These are phyloP conservation scores for Penicillium alfredii DNA, from an alignment of 495 filamentous ascomycete species.

Conservation along the genomic window DNA sequence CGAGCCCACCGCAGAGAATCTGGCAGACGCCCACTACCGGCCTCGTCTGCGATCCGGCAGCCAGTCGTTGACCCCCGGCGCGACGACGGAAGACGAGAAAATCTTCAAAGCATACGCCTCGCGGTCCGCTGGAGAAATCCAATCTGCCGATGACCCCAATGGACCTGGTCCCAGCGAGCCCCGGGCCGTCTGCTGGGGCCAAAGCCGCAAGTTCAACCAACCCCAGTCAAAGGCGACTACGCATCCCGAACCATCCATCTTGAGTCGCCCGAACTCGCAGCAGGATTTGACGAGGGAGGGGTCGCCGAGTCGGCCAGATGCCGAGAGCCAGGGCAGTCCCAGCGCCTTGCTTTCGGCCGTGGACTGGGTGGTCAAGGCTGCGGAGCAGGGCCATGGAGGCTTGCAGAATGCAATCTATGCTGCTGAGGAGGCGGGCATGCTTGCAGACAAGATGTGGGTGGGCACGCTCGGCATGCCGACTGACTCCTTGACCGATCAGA, in stretches of 20 bases:
- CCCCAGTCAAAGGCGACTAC: conserved; percentile 63
- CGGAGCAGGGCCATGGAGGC: conserved; percentile 82
- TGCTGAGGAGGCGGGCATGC: conserved; percentile 51
- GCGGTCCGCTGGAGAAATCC: conserved; percentile 23
- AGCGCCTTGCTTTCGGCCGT: conserved; percentile 52
- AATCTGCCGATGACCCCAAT: conserved; percentile 23
- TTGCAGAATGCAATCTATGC: conserved; percentile 77
- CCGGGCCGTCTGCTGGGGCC: conserved; percentile 60
- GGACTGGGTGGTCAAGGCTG: conserved; percentile 70
- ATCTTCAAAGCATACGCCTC: conserved; percentile 51
- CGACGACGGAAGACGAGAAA: conserved; percentile 50
- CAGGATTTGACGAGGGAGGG: conserved; percentile 12
- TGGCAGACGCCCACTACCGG: conserved; percentile 17
- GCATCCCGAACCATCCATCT: conserved; percentile 59
- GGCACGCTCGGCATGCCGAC: conserved; percentile 87
- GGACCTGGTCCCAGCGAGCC: conserved; percentile 52
- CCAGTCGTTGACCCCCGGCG: conserved; percentile 52
- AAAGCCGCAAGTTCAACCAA: conserved; percentile 56
- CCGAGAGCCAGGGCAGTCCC: conserved; percentile 32
- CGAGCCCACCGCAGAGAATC: conserved; percentile 27
- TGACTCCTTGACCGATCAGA: conserved; percentile 62
- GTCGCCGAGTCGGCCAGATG: neutral
- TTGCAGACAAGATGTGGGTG: conserved; percentile 68
- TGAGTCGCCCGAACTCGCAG: conserved; percentile 48
- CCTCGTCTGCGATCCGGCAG: conserved; percentile 21